Evolutionary conservation across 1,284 basidiomycete genomes (phyloP).

Genomic region (Pulchroboletus neoregius): DNA sequence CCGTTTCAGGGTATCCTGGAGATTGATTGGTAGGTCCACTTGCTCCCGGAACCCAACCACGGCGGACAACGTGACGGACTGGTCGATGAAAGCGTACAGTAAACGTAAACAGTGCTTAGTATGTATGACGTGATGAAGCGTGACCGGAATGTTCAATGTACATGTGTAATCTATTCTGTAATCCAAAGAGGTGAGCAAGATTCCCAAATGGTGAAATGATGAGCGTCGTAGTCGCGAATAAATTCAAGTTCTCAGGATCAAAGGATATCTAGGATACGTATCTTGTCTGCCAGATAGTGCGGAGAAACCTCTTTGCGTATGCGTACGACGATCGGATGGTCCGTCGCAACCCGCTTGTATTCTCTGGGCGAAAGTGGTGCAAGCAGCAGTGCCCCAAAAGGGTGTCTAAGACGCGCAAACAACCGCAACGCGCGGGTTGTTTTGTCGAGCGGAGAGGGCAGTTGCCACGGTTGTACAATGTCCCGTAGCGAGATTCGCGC

Average conservation of each 20-base stretch:
- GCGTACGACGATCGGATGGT: slow-evolving; percentile 15
- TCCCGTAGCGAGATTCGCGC: slow-evolving; percentile 1
- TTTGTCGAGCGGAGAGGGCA: slow-evolving; percentile 19
- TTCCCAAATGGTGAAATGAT: background rate
- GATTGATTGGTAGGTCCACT: too few species aligned
- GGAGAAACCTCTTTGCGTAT: slow-evolving; percentile 14
- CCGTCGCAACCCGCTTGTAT: slow-evolving; percentile 20
- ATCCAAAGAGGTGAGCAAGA: too few species aligned
- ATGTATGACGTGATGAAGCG: too few species aligned
- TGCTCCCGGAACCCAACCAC: too few species aligned
- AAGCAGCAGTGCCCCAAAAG: slow-evolving; percentile 21
- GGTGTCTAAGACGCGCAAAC: slow-evolving; percentile 19
- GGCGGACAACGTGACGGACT: too few species aligned
- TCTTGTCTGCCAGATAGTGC: slow-evolving; percentile 13
- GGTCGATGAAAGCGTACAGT: too few species aligned
- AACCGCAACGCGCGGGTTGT: slow-evolving; percentile 15
- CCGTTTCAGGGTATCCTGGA: too few species aligned
- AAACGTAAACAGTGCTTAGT: too few species aligned
- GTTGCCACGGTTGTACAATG: slow-evolving; percentile 1
- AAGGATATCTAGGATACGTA: slow-evolving; percentile 10
- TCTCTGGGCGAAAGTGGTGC: slow-evolving; percentile 11
- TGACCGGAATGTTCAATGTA: too few species aligned
- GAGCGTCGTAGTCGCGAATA: too few species aligned
- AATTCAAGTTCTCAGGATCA: background rate
- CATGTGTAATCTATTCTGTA: too few species aligned